These are phyloP conservation scores for Quercus engelmannii DNA, from an alignment of 306 rosid species.

Conservation along the genomic window DNA sequence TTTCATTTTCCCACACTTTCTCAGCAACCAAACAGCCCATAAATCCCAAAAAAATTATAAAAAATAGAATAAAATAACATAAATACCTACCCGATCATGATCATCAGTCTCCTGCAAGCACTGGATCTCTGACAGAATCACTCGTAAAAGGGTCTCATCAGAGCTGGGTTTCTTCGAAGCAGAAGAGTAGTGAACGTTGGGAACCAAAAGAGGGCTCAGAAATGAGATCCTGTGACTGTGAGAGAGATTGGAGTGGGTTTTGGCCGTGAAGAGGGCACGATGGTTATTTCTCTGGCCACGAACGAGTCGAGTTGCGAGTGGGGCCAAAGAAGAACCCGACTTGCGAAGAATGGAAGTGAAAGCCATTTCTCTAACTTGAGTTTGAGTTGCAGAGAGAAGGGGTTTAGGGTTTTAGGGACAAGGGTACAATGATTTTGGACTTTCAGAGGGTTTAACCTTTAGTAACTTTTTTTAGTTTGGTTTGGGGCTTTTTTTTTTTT, in stretches of 20 bases:
- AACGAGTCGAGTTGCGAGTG: conserved; percentile 38
- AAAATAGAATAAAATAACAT: conserved; percentile 30
- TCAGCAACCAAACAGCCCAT: neutral
- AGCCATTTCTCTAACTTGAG: conserved; percentile 42
- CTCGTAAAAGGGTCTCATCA: conserved; percentile 55
- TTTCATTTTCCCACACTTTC: neutral
- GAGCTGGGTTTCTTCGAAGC: conserved; percentile 39
- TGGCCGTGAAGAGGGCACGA: conserved; percentile 25
- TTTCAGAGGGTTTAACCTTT: no score
- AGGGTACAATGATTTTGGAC: neutral
- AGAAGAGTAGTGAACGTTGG: conserved; percentile 45
- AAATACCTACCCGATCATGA: conserved; percentile 41
- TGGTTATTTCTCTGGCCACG: conserved; percentile 35
- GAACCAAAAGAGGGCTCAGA: conserved; percentile 7
- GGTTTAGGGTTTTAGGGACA: conserved; percentile 32
- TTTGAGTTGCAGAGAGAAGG: conserved; percentile 3
- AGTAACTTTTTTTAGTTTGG: no score
- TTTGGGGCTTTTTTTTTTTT: no score
- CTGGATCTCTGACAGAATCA: conserved; percentile 63
- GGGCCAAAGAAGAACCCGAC: conserved; percentile 50
- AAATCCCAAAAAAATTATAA: neutral
- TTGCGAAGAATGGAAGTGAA: conserved; percentile 60
- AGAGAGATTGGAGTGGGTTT: conserved; percentile 23
- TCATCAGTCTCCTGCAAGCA: conserved; percentile 64
- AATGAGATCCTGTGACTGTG: neutral